Evolutionary conservation across 768 basidiomycete species (phyloP), one percentile per base, ranked within the genome.

Genomic region (Naganishia kalamii): DNA sequence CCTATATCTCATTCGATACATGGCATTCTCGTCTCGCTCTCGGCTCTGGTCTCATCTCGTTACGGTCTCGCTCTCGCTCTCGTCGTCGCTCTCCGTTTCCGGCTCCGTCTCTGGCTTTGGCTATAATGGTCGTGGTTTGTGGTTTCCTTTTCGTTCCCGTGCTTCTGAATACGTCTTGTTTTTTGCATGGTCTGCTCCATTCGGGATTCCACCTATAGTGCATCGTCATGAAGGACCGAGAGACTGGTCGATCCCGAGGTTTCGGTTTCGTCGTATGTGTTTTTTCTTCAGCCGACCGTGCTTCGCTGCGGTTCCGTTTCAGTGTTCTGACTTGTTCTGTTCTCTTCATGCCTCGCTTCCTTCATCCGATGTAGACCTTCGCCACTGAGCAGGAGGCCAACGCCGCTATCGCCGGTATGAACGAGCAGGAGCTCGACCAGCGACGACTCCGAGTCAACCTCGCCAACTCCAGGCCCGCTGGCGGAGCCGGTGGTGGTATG

Each of bases 191-290:
- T 40, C n/a, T 33, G 35, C 30, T 21, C 37, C 13, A 40, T 48
- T 21, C 62, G 33, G 33, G 44, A 19, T 62, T 48, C n/a, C 21
- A 54, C 63, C 52, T 15, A 61, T 80, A 96, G 91, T 89, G 88
- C 72, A 92, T 94, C 81, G 92, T 94, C 79, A 94, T 94, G 92
- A 88, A 90, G 82, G 93, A 98, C 81, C 90, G 92, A 77, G 94
- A 96, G 77, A 97, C 94, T 70, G 89, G 90, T 67, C 90, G 93
- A 76, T 94, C 91, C 69, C 88, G 93, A 77, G 93, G 93, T 75
- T 97, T 97, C 79, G 93, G 93, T 68, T 97, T 97, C 80, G 92
- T 97, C 68, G 92, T 77, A 66, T 62, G 76, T 77, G 59, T 59
- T 47, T 63, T 40, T 65, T 49, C 57, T 49, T 60, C 64, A 30